Evolutionary conservation across 2,329 filamentous ascomycete genomes (phyloP).

Genomic region (Lasiodiplodia theobromae): DNA sequence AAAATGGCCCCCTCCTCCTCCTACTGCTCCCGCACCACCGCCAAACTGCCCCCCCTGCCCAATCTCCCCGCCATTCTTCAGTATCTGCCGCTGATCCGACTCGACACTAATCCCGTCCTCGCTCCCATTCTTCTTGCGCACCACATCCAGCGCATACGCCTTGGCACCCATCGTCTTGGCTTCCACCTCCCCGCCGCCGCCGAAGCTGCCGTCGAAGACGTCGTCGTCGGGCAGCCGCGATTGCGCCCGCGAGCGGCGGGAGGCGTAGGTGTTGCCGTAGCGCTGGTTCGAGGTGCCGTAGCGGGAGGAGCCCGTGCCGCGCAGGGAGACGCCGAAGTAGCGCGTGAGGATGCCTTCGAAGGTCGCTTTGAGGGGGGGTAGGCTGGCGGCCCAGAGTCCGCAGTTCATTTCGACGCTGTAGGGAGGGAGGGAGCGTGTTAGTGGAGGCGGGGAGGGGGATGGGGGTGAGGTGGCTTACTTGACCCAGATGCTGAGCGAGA

Average conservation of each 20-base stretch:
- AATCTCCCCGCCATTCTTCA: neutral
- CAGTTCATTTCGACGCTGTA: slow-evolving; percentile 20
- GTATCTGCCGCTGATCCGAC: slow-evolving; percentile 13
- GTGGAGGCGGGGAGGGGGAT: neutral
- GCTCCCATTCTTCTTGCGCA: slow-evolving; percentile 3
- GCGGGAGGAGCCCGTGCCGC: neutral
- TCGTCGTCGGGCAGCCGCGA: slow-evolving; percentile 5
- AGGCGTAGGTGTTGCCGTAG: neutral
- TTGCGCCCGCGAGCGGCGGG: neutral
- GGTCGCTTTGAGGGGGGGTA: slow-evolving; percentile 2
- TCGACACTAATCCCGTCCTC: slow-evolving; percentile 18
- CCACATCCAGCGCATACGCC: neutral
- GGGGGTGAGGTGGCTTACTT: neutral
- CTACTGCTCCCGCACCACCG: neutral
- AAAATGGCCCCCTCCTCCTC: neutral
- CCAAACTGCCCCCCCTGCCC: neutral
- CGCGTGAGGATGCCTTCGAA: slow-evolving; percentile 17
- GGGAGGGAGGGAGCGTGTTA: neutral
- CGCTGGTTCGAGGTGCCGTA: slow-evolving; percentile 4
- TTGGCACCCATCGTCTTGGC: neutral
- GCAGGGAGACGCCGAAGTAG: neutral
- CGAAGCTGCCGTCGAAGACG: neutral
- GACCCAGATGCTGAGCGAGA: slow-evolving; percentile 38
- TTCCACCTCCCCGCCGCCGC: neutral
- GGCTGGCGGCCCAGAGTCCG: slow-evolving; percentile 2